Percentiles rank a stretch among this genome's conserved stretches.
phyloP scores from a whole-genome alignment of 2,329 filamentous ascomycete species.

The Septoria linicola region DNA sequence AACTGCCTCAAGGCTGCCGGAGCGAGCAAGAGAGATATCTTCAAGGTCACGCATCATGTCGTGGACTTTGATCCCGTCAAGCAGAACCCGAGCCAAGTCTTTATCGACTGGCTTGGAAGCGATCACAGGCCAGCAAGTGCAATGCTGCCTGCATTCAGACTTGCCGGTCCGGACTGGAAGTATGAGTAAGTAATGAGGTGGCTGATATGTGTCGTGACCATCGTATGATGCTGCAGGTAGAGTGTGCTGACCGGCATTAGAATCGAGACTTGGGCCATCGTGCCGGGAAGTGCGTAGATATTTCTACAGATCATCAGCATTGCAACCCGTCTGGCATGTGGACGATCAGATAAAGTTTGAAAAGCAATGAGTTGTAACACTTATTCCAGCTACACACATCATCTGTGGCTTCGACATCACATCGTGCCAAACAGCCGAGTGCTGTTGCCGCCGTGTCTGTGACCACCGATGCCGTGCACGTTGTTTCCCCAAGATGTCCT shows the following conservation, averaged over 20 bases:
- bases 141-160: constrained; percentile 21
- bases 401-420: too few species aligned
- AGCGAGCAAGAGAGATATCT: constrained; percentile 25
- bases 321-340: too few species aligned
- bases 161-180: constrained; percentile 19
- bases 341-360: too few species aligned
- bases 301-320: too few species aligned
- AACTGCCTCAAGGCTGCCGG: constrained; percentile 24
- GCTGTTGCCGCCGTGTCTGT: too few species aligned
- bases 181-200: constrained; percentile 12
- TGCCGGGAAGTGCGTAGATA: constrained; percentile 10
- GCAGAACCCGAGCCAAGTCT: constrained; percentile 23
- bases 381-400: too few species aligned
- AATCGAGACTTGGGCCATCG: constrained; percentile 25
- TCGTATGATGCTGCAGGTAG: neutral
- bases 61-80: constrained; percentile 25
- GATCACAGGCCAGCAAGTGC: constrained; percentile 26
- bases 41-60: constrained; percentile 29
- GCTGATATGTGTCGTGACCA: neutral
- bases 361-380: too few species aligned
- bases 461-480: too few species aligned
- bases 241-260: neutral
- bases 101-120: constrained; percentile 24
- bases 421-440: too few species aligned
- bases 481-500: too few species aligned